Base-by-base conservation (phyloP, 2,329 filamentous ascomycete species). In the Arthrobotrys entomopaga region DNA sequence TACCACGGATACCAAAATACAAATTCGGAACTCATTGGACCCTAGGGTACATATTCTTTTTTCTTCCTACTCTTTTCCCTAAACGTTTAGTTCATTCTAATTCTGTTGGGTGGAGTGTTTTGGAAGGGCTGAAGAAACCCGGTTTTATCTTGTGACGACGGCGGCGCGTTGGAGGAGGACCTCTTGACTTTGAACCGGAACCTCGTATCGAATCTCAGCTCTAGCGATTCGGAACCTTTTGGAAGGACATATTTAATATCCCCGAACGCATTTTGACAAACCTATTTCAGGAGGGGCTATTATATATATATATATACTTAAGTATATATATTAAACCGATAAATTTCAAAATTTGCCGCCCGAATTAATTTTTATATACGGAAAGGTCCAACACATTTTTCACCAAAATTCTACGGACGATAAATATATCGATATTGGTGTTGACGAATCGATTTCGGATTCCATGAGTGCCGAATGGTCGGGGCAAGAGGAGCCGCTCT, bases 401-500 rank as follows among this genome's bases (percentile, higher is more conserved):
- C 5, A 16, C 46, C 29, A 29, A n/a, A n/a, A 24, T 15, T n/a
- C 19, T 11, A 10, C 29, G 29, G 29, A 34, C 29, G 10, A 57
- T 11, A 24, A n/a, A n/a, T n/a, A n/a, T n/a, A n/a, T n/a, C n/a
- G n/a, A n/a, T n/a, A 43, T 50, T 20, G 46, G 15, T 16, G 6
- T 48, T 34, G 13, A 19, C 42, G n/a, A 34, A 22, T 53, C 43
- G 70, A 70, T 7, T 34, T 34, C 29, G 67, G 70, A 70, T 7
- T 34, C 10, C 29, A 74, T 74, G 70, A 67, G 57, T 67, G 56
- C 63, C 42, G 70, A 73, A 63, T 66, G 54, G 56, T 26, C 53
- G 65, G 70, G 57, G n/a, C 63, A 67, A 49, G 70, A 74, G 70
- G 70, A 74, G 70, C 70, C 70, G n/a, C 63, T 67, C 52, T 74